Evolutionary conservation across 306 rosid species (phyloP).

Genomic region (Casuarina glauca): DNA sequence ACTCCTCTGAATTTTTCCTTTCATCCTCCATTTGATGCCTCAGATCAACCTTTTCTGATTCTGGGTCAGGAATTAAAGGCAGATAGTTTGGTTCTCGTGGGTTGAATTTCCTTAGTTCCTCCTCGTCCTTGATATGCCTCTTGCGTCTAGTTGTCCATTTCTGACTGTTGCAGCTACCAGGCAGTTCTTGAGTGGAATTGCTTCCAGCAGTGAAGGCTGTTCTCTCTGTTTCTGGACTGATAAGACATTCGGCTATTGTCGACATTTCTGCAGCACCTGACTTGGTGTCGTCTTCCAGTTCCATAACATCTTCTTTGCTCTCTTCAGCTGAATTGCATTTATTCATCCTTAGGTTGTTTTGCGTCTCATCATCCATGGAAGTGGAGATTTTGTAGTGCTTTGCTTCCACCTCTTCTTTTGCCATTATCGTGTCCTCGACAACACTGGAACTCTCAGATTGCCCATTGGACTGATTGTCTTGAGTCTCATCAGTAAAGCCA

Average conservation of each 20-base stretch:
- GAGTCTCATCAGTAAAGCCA: not conserved
- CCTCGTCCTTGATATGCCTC: slow-evolving; percentile 43
- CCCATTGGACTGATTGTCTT: slow-evolving; percentile 9
- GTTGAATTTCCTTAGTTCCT: slow-evolving; percentile 57
- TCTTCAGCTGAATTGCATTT: slow-evolving; percentile 16
- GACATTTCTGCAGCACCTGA: slow-evolving; percentile 1
- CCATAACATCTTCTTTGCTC: not conserved
- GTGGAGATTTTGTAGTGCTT: slow-evolving; percentile 15
- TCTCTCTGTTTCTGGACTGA: slow-evolving; percentile 26
- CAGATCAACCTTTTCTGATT: slow-evolving; percentile 69
- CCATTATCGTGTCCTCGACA: slow-evolving; percentile 11
- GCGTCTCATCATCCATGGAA: slow-evolving; percentile 13
- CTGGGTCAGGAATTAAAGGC: slow-evolving; percentile 63
- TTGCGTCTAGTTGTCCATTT: slow-evolving; percentile 35
- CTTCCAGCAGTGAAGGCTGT: not conserved
- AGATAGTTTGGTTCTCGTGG: slow-evolving; percentile 79
- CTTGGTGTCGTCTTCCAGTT: slow-evolving; percentile 5
- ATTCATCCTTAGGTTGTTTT: slow-evolving; percentile 4
- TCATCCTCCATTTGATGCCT: slow-evolving; percentile 85
- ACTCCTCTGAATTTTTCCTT: slow-evolving; percentile 76
- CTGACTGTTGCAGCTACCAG: slow-evolving; percentile 29
- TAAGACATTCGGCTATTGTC: not conserved
- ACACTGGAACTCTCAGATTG: not conserved
- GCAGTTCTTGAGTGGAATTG: slow-evolving; percentile 29
- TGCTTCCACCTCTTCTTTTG: slow-evolving; percentile 13